Base-by-base conservation (phyloP, 441 rosid species). In the Theobroma grandiflorum region DNA sequence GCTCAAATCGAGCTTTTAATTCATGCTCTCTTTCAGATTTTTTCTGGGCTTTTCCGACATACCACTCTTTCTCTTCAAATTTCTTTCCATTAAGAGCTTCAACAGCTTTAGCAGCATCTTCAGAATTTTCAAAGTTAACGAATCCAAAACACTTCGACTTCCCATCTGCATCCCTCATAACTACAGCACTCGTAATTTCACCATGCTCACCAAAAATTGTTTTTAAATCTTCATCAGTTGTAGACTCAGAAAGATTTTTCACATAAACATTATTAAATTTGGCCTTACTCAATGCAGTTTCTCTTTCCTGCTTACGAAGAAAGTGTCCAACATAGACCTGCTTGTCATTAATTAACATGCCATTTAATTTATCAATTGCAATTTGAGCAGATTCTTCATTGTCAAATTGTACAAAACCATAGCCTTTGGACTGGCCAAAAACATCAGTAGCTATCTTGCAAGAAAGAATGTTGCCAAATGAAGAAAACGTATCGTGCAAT, bases 61-160 rank as follows among this genome's bases (percentile, higher is more conserved):
- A 91, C 93, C 90, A 88, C 84, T 91, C 95, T 85, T 89, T 90
- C 22, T 91, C 93, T 2, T 91, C 93, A 74, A 86, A 81, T 45
- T 84, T 90, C 82, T 81, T 90, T 45, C 95, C 94, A 81, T 92
- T 90, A 8, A 92, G 82, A 77, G 89, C 88, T 68, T 89, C 94
- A 66, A 92, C 95, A 82, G 95, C 91, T 49, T 14, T 80, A 65
- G 90, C 91, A 62, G 95, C 94, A 49, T 87, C 94, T 66, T 88
- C 94, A 2, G 86, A 53, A 85, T 80, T 82, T 75, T 92, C 93
- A 76, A 89, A 92, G 80, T 92, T 92, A 20, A 92, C 94, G 81
- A 92, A 92, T 76, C 95, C 95, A 88, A 92, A 92, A 80, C 94
- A 85, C 78, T 88, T 92, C 40, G 95, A 92, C 78, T 90, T 90